Percentiles rank a stretch among this genome's conserved stretches.
Conservation (phyloP, 2,329 filamentous ascomycete species). For the Escovopsis sp. region DNA sequence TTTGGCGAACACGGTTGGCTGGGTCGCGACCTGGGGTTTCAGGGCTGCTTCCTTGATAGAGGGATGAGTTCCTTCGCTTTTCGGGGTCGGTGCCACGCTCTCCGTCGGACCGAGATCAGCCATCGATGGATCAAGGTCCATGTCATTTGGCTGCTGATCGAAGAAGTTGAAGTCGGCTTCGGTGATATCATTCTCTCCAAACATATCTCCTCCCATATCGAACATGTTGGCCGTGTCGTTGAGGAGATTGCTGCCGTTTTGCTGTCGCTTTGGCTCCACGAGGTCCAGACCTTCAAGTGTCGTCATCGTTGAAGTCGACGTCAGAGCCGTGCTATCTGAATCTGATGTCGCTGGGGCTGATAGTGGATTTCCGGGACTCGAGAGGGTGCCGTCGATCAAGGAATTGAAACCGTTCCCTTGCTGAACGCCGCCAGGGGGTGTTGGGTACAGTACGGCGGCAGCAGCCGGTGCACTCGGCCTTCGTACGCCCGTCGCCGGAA, state of each 20-base stretch:
- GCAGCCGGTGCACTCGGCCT: conserved; percentile 31
- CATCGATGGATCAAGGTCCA: conserved; percentile 23
- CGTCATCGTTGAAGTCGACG: conserved; percentile 8
- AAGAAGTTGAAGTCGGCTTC: conserved; percentile 80
- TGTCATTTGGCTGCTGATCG: conserved; percentile 42
- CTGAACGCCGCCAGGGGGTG: conserved; percentile 53
- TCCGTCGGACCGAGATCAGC: conserved; percentile 9
- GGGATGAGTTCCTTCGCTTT: conserved; percentile 7
- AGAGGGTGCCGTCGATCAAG: conserved; percentile 39
- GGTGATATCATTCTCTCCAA: conserved; percentile 60
- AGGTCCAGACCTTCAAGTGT: conserved; percentile 16
- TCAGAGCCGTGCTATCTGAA: conserved; percentile 11
- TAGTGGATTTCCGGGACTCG: conserved; percentile 37
- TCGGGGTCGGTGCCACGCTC: conserved; percentile 5
- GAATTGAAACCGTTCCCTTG: conserved; percentile 37
- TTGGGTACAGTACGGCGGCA: conserved; percentile 51
- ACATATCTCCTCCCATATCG: conserved; percentile 54
- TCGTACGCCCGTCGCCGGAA: conserved; percentile 37
- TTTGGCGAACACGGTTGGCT: conserved; percentile 37
- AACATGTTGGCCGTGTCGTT: conserved; percentile 46
- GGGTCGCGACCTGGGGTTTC: conserved; percentile 8
- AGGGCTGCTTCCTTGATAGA: conserved; percentile 4
- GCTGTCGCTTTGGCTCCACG: conserved; percentile 30
- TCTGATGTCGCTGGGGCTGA: conserved; percentile 18
- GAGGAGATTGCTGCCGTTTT: conserved; percentile 26